Evolutionary conservation across 371 early-diverging fungal genomes (phyloP), one percentile per base, ranked within the genome.

Genomic region (Mortierella sp.): DNA sequence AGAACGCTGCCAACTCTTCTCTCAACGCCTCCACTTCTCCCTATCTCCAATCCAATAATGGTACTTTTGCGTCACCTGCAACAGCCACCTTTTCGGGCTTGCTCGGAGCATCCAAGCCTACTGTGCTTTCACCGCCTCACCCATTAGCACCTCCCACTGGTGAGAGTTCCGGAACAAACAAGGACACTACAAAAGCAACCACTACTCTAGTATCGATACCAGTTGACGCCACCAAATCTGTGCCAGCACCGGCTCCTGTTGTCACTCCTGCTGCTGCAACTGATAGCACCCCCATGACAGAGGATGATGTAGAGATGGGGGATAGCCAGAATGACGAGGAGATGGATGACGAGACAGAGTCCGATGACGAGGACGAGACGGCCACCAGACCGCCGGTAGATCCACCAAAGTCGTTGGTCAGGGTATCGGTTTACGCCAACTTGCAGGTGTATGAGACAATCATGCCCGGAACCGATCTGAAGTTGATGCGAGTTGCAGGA

Each of bases 401-500:
- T 26, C 76, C 86, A 21, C 78, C 82, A 64, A 75, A 75, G 26
- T 77, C 84, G 21, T 26, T 82, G 13, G 82, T 87, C 37, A 67
- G 71, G 40, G 80, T 69, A 43, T 67, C 82, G 3, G 78, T 78
- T 13, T 87, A 87, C 55, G 82, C 78, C 2, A 80, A 77, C 31
- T 48, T 87, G 69, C 77, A 80, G 40, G 87, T 87, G 4, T 87
- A 77, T 46, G 87, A 87, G 73, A 82, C 83, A 8, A 64, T 73
- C 14, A 82, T 87, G 82, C 87, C 87, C 0, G 87, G 83, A 14
- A 80, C 87, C 10, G 82, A 82, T 57, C 34, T 82, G 28, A 77
- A 76, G 44, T 50, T 87, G 40, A 87, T 87, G 87, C 82, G 86
- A 69, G 74, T 89, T 75, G 44, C 88, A 69, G 61, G 90, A 77